These are phyloP conservation scores for Termitomyces sp. DNA, from an alignment of 768 basidiomycete species.

Conservation along the genomic window DNA sequence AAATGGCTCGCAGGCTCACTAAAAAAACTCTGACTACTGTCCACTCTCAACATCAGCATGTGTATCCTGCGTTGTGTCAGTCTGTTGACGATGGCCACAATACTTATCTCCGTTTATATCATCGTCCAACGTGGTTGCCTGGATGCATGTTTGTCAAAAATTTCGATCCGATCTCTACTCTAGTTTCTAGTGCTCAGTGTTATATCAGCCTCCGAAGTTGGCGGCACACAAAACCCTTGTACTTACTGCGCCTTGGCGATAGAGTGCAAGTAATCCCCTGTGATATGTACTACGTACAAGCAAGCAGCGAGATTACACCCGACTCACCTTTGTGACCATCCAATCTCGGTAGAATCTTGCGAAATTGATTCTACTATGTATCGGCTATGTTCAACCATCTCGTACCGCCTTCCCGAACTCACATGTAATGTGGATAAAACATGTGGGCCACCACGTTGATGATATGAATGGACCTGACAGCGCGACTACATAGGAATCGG, in stretches of 20 bases:
- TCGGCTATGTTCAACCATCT: not conserved
- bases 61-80: too few species aligned
- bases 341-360: not conserved
- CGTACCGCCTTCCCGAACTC: not conserved
- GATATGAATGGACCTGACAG: not conserved
- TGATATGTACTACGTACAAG: too few species aligned
- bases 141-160: not conserved
- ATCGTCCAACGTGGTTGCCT: not conserved
- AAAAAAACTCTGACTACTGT: not conserved
- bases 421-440: not conserved
- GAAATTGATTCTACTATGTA: not conserved
- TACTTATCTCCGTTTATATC: not conserved
- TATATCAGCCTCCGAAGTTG: not conserved
- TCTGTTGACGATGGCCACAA: not conserved
- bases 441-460: not conserved
- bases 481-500: not conserved
- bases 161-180: not conserved
- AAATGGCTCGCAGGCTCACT: too few species aligned
- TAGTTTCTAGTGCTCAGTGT: not conserved
- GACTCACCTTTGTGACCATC: not conserved
- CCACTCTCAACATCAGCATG: not conserved
- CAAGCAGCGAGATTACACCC: not conserved
- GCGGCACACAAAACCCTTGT: not conserved
- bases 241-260: too few species aligned
- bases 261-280: too few species aligned